These are phyloP conservation scores for Xylaria sp. DNA, from an alignment of 2,329 filamentous ascomycete genomes.

Conservation along the genomic window DNA sequence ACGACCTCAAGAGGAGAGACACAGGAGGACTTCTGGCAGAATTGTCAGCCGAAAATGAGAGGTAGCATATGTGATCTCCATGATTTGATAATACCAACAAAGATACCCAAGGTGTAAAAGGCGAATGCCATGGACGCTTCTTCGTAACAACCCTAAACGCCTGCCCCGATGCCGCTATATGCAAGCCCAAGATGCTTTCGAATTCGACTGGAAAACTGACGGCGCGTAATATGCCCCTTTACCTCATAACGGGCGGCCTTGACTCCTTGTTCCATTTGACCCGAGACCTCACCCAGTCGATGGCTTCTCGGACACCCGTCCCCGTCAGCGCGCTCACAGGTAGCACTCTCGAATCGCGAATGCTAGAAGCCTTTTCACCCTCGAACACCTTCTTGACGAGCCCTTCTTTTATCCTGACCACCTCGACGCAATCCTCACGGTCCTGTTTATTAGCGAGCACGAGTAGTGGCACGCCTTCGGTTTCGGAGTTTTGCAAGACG, in stretches of 20 bases:
- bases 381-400: slow-evolving; percentile 95
- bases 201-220: slow-evolving; percentile 21
- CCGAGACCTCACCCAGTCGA: slow-evolving; percentile 93
- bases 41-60: slow-evolving; percentile 81
- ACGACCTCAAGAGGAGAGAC: slow-evolving; percentile 79
- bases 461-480: slow-evolving; percentile 87
- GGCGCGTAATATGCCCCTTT: slow-evolving; percentile 14
- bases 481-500: slow-evolving; percentile 84
- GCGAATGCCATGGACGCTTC: slow-evolving; percentile 25
- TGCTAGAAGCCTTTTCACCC: slow-evolving; percentile 83
- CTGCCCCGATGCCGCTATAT: slow-evolving; percentile 38
- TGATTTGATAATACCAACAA: slow-evolving; percentile 29
- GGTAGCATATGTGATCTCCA: slow-evolving; percentile 52
- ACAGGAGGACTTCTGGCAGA: slow-evolving; percentile 80
- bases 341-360: slow-evolving; percentile 88
- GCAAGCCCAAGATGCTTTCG: slow-evolving; percentile 29
- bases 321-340: slow-evolving; percentile 90
- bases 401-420: slow-evolving; percentile 95
- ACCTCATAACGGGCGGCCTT: slow-evolving; percentile 91
- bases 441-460: slow-evolving; percentile 98
- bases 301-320: slow-evolving; percentile 87
- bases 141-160: slow-evolving; percentile 32
- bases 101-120: slow-evolving; percentile 46
- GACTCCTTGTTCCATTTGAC: slow-evolving; percentile 97
- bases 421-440: slow-evolving; percentile 95